A percentile compares a stretch with the other conserved stretches of the same genome.
Conservation (phyloP, 139 green algal species). For the Auxenochlorella protothecoides region DNA sequence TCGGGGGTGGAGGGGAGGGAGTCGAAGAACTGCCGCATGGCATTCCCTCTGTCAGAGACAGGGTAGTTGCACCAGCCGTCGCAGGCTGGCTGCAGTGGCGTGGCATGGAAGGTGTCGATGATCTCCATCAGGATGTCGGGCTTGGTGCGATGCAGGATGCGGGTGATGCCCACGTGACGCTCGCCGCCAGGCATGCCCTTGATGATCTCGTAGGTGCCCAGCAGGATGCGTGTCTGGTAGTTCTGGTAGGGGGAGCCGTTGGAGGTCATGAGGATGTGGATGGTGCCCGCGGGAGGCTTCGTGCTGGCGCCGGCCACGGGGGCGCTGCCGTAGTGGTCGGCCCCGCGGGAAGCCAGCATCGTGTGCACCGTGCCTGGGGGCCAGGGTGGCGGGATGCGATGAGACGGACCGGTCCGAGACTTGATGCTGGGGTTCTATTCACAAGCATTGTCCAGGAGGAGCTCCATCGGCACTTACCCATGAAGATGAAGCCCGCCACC, state of each 20-base stretch:
- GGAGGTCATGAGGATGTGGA: slow-evolving; percentile 66
- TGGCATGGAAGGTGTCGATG: slow-evolving; percentile 36
- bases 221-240: slow-evolving; percentile 31
- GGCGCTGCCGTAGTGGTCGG: not conserved
- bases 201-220: slow-evolving; percentile 65
- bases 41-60: slow-evolving; percentile 65
- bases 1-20: slow-evolving; percentile 26
- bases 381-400: not conserved
- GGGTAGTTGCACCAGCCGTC: slow-evolving; percentile 72
- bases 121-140: slow-evolving; percentile 41
- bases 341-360: not conserved
- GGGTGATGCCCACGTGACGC: slow-evolving; percentile 63
- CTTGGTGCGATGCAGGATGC: slow-evolving; percentile 65
- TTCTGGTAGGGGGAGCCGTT: slow-evolving; percentile 77
- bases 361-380: slow-evolving; percentile 12
- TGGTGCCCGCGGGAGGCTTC: slow-evolving; percentile 11
- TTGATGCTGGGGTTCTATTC: too few relatives aligned
- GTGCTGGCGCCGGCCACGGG: too few relatives aligned
- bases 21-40: slow-evolving; percentile 56
- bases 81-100: slow-evolving; percentile 37
- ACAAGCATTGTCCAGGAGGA: too few relatives aligned
- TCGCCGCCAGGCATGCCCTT: slow-evolving; percentile 58
- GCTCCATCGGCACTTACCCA: too few relatives aligned
- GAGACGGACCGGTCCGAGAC: too few relatives aligned
- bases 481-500: too few relatives aligned